Evolutionary conservation across 2,329 filamentous ascomycete genomes (phyloP), one percentile per base, ranked within the genome.

Genomic region (Simplicillium aogashimaense): DNA sequence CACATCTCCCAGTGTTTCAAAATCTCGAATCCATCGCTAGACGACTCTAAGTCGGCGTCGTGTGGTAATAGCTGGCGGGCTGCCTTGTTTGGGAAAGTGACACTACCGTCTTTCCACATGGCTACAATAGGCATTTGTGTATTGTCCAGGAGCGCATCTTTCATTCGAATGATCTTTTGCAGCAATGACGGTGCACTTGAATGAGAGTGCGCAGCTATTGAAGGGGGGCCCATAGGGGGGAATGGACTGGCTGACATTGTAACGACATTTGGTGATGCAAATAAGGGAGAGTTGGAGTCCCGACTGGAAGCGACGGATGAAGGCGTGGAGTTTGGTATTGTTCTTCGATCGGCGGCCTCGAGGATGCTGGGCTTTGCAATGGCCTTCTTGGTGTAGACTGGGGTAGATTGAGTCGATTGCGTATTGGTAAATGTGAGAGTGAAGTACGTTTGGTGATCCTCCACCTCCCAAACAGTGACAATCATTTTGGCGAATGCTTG

Each of bases 31-130:
- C 70, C 72, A 30, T 75, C 67, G 3, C 57, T 54, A 3, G 59
- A 57, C 1, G 57, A 54, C 7, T 65, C 60, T 2, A 65, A 50
- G 29, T 67, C 63, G 3, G 60, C 57, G 12, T 64, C 56, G 9
- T 60, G 56, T 17, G 63, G 53, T 43, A 78, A 67, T n/a, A 81
- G 57, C 4, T 61, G 57, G 11, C 72, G 64, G 11, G 74, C 74
- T 4, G 82, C 81, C 48, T 73, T 75, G 52, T 90, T 90, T 4
- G 83, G 80, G 34, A 87, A 78, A 0, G 76, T 79, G 36, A 87
- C 78, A 36, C 76, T 82, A 39, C 82, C 77, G 47, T 90, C 85
- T 53, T 81, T 83, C 85, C 85, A 89, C 78, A 88, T 84, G 17
- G 82, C 81, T 35, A 88, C 65, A 16, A 86, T 81, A 0, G 85